Percentiles rank a stretch among this genome's conserved stretches.
Evolutionary conservation across 768 basidiomycete genomes (phyloP).

Genomic region (Tylopilus felleus): DNA sequence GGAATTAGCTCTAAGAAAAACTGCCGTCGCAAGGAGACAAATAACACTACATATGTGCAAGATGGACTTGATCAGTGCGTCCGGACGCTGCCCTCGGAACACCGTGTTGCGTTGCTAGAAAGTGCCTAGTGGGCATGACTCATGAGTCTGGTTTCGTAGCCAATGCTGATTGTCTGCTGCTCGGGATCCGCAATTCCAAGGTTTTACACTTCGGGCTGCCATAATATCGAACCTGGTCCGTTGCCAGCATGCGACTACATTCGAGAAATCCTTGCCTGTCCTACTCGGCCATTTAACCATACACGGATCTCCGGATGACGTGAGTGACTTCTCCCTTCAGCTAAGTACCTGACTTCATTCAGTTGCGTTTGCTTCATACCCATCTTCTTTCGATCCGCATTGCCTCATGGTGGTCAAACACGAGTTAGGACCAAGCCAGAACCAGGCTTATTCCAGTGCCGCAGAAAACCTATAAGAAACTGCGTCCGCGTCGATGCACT

Average conservation of each 20-base stretch:
- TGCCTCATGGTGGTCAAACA: neutral
- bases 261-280: neutral
- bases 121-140: neutral
- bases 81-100: no score
- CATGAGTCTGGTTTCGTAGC: neutral
- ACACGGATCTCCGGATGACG: neutral
- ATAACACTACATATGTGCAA: no score
- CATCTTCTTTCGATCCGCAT: neutral
- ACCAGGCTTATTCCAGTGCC: neutral
- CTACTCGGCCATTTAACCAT: neutral
- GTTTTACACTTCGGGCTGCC: neutral
- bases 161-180: neutral
- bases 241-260: neutral
- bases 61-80: no score
- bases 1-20: no score
- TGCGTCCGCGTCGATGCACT: neutral
- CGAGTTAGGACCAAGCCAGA: neutral
- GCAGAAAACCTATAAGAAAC: slow-evolving; percentile 4
- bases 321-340: neutral
- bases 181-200: neutral
- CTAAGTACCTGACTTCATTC: neutral
- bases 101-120: no score
- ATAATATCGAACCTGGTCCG: neutral
- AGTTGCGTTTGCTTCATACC: neutral
- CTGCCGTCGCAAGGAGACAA: no score